Base-by-base conservation (phyloP, 805 yeast genomes). In the Priceomyces carsonii region DNA sequence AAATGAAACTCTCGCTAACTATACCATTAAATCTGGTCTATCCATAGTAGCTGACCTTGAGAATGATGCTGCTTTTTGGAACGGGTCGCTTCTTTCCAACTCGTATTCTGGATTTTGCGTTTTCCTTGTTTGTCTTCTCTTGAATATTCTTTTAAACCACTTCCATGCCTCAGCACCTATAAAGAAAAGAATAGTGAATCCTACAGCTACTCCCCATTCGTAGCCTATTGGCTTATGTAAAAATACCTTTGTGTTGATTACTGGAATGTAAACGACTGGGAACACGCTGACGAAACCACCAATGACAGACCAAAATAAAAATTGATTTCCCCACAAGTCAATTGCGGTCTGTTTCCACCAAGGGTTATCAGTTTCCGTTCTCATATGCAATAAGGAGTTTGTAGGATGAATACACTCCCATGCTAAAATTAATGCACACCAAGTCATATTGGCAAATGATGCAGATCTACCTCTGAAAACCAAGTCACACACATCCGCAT, bases 181-280 rank as follows among this genome's bases (percentile, higher is more conserved):
- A 46, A 85, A 67, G 54, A 81, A 87, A 23, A 72, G 63, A 4
- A 77, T 38, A 3, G 82, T 63, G 42, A 80, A 73, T 0, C 77
- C 85, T 43, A 82, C 63, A 1, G 87, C 75, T 41, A 85, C 59
- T 10, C 85, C 91, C 95, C 95, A 87, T 64, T 86, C 95, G 61
- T 78, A 79, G 7, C 80, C 74, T 44, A 86, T 85, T 6, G 80
- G 77, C 19, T 59, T 66, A 58, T 87, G 95, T 48, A 81, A 66
- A 56, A 87, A 87, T 6, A 87, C 95, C 43, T 75, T 73, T 29
- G 70, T 63, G 58, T 87, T 87, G 53, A 87, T 85, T n/a, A 84
- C 95, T 5, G 96, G 95, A 44, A 87, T 87, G 60, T 86, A 86
- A 24, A 86, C 78, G 13, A 85, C 83, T 27, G 95, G 95, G 74